Conservation (phyloP, 2,329 filamentous ascomycete species). For the Stagonosporopsis rhizophila region DNA sequence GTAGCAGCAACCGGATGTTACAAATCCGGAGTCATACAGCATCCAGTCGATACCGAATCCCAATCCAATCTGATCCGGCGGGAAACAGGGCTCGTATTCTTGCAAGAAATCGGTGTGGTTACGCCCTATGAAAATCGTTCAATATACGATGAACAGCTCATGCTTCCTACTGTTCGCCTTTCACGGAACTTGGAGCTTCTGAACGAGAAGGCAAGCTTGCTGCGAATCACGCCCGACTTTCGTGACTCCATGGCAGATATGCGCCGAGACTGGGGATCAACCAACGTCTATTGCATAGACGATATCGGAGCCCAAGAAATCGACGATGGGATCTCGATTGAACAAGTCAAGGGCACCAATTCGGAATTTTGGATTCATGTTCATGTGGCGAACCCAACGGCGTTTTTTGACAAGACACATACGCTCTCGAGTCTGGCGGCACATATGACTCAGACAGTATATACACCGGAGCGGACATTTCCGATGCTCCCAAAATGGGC, state of each 20-base stretch:
- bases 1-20: slow-evolving; percentile 70
- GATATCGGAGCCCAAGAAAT: slow-evolving; percentile 70
- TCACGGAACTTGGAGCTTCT: slow-evolving; percentile 54
- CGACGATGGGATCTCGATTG: slow-evolving; percentile 79
- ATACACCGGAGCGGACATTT: slow-evolving; percentile 63
- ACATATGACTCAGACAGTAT: slow-evolving; percentile 63
- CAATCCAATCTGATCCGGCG: slow-evolving; percentile 15
- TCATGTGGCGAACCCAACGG: slow-evolving; percentile 80
- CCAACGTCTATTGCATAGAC: slow-evolving; percentile 77
- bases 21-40: slow-evolving; percentile 41
- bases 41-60: slow-evolving; percentile 47
- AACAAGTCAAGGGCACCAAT: slow-evolving; percentile 59
- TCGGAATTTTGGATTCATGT: slow-evolving; percentile 75
- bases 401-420: slow-evolving; percentile 68
- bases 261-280: slow-evolving; percentile 66
- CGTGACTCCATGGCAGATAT: slow-evolving; percentile 62
- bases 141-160: slow-evolving; percentile 64
- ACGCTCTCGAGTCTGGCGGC: slow-evolving; percentile 67
- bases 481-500: slow-evolving; percentile 63
- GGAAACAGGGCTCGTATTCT: slow-evolving; percentile 66
- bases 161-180: slow-evolving; percentile 58
- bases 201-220: slow-evolving; percentile 41
- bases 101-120: slow-evolving; percentile 78
- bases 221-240: slow-evolving; percentile 45
- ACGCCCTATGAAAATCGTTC: slow-evolving; percentile 73